Base-by-base conservation (phyloP, 2,329 filamentous ascomycete genomes). In the Calonectria pauciramosa region DNA sequence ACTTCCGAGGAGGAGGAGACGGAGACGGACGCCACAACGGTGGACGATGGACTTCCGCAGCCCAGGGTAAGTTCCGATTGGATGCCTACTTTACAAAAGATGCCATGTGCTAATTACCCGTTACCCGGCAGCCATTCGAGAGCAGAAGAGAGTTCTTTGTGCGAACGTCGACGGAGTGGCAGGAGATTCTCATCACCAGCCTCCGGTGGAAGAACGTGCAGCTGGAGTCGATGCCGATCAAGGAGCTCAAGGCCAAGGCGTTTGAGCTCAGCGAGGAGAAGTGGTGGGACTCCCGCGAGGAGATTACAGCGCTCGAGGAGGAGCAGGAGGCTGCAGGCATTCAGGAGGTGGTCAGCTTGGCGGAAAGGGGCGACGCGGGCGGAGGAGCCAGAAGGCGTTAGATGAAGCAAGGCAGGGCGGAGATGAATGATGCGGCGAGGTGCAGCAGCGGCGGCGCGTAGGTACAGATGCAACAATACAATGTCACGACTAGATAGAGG, bases 241-340 rank as follows among this genome's bases (percentile, higher is more conserved):
- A 99, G 88, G 97, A 99, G 87, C 93, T 99, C 81, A 96, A 98
- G 84, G 94, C 96, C 81, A 93, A 92, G 83, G 97, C 96, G 1
- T 99, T 98, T 84, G 94, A 95, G 82, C 90, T 95, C 77, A 96
- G 96, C 51, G 97, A 99, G 85, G 94, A 96, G 86, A 98, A 98
- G 85, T 99, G 97, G 97, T 99, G 97, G 97, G 97, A 98, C 88
- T 96, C 94, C 83, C 91, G 97, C 80, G 97, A 99, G 87, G 96
- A 99, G 86, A 94, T 99, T 78, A 94, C 93, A 69, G 94, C 92
- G 9, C 86, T 99, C 82, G 97, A 99, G 86, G 96, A 98, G 85
- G 96, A 98, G 87, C 96, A 99, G 87, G 96, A 98, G 85, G 96
- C 94, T 64, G 95, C 96, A 41, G 96, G 97, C 13, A 98, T 99